Base-by-base conservation (phyloP, 2,329 filamentous ascomycete species). In the Akanthomyces lecanii region DNA sequence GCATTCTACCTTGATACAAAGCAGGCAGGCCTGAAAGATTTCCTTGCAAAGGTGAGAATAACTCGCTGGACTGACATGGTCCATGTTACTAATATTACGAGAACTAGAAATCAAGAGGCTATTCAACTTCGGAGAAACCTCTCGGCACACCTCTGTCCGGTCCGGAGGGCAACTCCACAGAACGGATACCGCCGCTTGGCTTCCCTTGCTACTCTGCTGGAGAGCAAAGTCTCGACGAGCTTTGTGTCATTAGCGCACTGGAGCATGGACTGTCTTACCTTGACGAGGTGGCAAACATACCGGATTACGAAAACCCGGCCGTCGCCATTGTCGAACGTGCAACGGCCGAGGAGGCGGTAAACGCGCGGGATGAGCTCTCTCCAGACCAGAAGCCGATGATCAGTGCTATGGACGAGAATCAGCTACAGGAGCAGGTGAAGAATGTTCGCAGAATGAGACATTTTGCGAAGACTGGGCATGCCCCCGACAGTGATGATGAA, bases 181-280 rank as follows among this genome's bases (percentile, higher is more conserved):
- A 76, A 3, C 67, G 71, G 44, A 77, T 80, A 69, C 77, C 78
- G 0, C 67, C 73, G 12, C 77, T 83, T 50, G 88, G 89, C 5
- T 89, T 85, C 66, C 89, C 89, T 5, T 82, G 86, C 65, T 89
- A 89, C 73, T 88, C 88, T n/a, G 83, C 87, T 1, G 88, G 88
- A 4, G 85, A 89, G 65, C 68, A 75, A 1, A 71, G 79, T 40
- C 79, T 85, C 69, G 76, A 77, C 8, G 90, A 96, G 72, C 78
- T 79, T 44, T 82, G 91, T 65, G 80, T 93, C 59, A 77, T 88
- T 14, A 72, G 71, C 12, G 81, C 83, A 0, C 82, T 85, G 66
- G 68, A 71, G 14, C 72, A 77, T 2, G 82, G 90, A 30, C 73
- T 91, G 2, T 73, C 76, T 45, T 92, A 87, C 81, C 77, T 92